Conservation (phyloP, 371 early-diverging fungal species). For the Apophysomyces elegans region DNA sequence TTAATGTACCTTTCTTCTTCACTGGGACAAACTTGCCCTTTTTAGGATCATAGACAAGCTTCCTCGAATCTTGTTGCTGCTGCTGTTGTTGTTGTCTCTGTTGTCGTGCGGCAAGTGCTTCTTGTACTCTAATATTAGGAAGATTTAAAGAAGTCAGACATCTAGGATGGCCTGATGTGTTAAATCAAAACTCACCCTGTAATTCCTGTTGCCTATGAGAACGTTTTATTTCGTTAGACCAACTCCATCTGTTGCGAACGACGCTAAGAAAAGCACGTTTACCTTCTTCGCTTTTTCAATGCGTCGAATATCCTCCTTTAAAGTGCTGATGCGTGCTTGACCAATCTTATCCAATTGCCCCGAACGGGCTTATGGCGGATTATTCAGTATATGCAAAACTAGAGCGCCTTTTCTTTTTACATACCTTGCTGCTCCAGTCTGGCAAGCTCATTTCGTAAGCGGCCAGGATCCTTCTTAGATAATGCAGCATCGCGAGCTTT, state of each 20-base stretch:
- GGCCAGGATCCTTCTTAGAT: conserved; percentile 57
- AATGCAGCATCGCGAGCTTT: conserved; percentile 53
- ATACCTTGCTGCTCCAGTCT: conserved; percentile 55
- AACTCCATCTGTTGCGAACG: neutral
- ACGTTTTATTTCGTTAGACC: neutral
- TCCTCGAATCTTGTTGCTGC: conserved; percentile 40
- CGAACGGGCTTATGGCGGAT: conserved; percentile 21
- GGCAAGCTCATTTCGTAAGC: conserved; percentile 46
- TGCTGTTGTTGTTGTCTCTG: conserved; percentile 38
- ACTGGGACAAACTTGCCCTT: conserved; percentile 48
- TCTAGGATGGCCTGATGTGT: no score
- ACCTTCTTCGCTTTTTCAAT: conserved; percentile 60
- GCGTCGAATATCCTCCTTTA: conserved; percentile 47
- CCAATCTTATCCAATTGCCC: conserved; percentile 57
- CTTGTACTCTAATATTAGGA: conserved; percentile 34
- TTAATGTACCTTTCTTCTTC: conserved; percentile 37
- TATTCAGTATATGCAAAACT: neutral
- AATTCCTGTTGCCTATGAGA: conserved; percentile 14
- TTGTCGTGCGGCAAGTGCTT: conserved; percentile 44
- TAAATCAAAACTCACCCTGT: conserved; percentile 12
- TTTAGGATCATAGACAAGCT: conserved; percentile 52
- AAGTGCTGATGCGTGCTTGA: conserved; percentile 43
- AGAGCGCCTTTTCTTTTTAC: neutral
- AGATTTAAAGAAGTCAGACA: no score
- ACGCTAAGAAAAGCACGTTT: neutral